Base-by-base conservation (phyloP, 208 protist genomes). In the Acanthamoeba lenticulata region DNA sequence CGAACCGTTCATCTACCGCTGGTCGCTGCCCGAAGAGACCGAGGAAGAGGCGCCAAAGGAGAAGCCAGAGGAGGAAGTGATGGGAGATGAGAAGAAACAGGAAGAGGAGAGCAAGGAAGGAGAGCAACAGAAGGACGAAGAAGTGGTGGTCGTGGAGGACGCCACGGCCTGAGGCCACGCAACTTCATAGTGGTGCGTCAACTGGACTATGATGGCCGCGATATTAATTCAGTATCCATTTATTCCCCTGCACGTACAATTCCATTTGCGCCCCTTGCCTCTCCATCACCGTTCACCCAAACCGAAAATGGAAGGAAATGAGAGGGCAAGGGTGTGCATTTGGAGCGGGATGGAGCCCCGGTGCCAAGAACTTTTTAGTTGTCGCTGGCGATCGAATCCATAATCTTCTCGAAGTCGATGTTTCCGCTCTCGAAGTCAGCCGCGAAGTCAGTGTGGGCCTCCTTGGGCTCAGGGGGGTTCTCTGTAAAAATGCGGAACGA, bases 1-100 rank as follows among this genome's bases (percentile, higher is more conserved):
- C 4, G 86, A 92, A 27, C 55, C 86, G 32, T 92, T 72, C 86
- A 62, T 92, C 32, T 92, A 49, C 19, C 86, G 86, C 52, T 92
- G 86, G 86, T 62, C 86, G 47, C 17, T 72, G 32, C 86, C 86
- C 11, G 86, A 92, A 88, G 57, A 62, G 57, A 72, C 49, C 0
- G 38, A 72, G 52, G n/a, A 27, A 77, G 67, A 34, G 27, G 67
- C 9, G 29, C 29, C 11, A 24, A 9, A 77, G 67, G 15, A 77
- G 27, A 11, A 77, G 55, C 19, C 15, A 62, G 55, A 62, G 55
- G 55, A 62, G 55, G 55, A 62, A 62, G 55, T n/a, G 24, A 15
- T n/a, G n/a, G n/a, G 13, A 77, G 67, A 36, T 40, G 29, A 36
- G 34, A 24, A 77, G 67, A 38, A 77, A 13, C 15, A 34, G 13